These are phyloP conservation scores for Clonostachys rhizophaga DNA, from an alignment of 2,329 filamentous ascomycete species.

Conservation along the genomic window DNA sequence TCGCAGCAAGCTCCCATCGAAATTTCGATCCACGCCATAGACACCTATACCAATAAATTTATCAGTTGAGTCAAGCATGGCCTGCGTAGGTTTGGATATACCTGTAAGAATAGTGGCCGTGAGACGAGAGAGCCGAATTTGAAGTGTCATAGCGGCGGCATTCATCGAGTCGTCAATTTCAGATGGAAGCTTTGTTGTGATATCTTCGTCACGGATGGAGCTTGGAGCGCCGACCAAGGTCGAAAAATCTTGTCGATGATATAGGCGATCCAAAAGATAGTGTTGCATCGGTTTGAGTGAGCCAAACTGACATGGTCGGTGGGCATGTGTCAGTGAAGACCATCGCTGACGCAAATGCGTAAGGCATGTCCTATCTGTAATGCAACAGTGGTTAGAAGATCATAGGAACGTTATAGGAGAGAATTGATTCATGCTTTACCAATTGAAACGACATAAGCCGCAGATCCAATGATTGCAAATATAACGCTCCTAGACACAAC, in stretches of 20 bases:
- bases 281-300: constrained; percentile 17
- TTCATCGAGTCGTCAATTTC: constrained; percentile 15
- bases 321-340: constrained; percentile 17
- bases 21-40: constrained; percentile 17
- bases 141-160: constrained; percentile 14
- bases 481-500: constrained; percentile 25
- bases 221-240: constrained; percentile 17
- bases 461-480: constrained; percentile 33
- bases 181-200: constrained; percentile 18
- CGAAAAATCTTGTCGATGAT: constrained; percentile 19
- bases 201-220: constrained; percentile 19
- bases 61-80: too few species aligned
- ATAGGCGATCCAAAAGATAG: constrained; percentile 20
- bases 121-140: constrained; percentile 16
- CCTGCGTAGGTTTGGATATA: not conserved
- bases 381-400: too few species aligned
- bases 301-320: constrained; percentile 10
- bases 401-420: not conserved
- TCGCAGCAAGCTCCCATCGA: constrained; percentile 15
- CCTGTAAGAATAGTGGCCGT: constrained; percentile 8
- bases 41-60: not conserved
- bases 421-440: constrained; percentile 9
- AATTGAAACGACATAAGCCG: constrained; percentile 29
- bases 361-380: constrained; percentile 21
- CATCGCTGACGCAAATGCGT: constrained; percentile 21